Conservation (phyloP, 257 asterid genomes). For the Eucommia ulmoides region DNA sequence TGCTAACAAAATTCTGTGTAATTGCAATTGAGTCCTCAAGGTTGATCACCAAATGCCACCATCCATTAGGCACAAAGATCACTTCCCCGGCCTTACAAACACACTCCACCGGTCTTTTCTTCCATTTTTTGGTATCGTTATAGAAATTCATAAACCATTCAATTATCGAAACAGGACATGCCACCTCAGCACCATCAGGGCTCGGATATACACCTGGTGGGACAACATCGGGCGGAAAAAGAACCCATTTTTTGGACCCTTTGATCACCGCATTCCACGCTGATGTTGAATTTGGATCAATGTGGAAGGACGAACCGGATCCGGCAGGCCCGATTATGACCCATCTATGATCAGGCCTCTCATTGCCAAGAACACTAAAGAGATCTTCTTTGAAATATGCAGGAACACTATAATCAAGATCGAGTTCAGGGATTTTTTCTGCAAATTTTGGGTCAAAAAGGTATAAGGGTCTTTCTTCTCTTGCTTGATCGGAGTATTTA, state of each 20-base stretch:
- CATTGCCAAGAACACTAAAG: conserved; percentile 68
- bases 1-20: conserved; percentile 89
- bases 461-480: conserved; percentile 88
- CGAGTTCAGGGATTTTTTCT: conserved; percentile 59
- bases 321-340: conserved; percentile 92
- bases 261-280: conserved; percentile 97
- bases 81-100: conserved; percentile 93
- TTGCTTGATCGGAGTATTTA: conserved; percentile 64
- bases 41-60: conserved; percentile 99
- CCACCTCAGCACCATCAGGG: conserved; percentile 95
- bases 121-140: conserved; percentile 46
- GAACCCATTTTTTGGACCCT: conserved; percentile 94
- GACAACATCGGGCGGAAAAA: conserved; percentile 88
- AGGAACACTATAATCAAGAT: conserved; percentile 62
- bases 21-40: conserved; percentile 91
- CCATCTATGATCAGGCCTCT: conserved; percentile 93
- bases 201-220: conserved; percentile 99
- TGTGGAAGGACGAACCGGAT: conserved; percentile 96
- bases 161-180: conserved; percentile 86
- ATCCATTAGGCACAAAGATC: conserved; percentile 89
- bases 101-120: conserved; percentile 74
- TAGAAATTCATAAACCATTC: conserved; percentile 99
- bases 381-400: conserved; percentile 76
- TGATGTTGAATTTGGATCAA: conserved; percentile 95
- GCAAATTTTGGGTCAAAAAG: conserved; percentile 88